These are phyloP conservation scores for Fremontodendron californicum DNA, from an alignment of 345 rosid species.

Conservation along the genomic window DNA sequence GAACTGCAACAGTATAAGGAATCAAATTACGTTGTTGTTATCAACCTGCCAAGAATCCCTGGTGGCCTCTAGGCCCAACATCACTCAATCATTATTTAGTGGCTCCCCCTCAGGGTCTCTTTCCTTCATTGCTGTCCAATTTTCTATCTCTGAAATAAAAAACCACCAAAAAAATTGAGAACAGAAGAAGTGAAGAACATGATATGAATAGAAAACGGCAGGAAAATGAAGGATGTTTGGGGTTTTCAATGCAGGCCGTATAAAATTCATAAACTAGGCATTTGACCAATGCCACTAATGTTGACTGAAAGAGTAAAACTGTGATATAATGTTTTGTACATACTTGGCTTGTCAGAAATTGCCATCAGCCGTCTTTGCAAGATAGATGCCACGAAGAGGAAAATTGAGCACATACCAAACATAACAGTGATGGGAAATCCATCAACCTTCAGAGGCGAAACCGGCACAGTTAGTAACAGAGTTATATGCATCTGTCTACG, in stretches of 20 bases:
- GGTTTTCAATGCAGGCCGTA: background rate
- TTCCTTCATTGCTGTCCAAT: constrained; percentile 50
- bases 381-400: constrained; percentile 83
- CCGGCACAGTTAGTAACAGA: constrained; percentile 5
- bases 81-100: constrained; percentile 52
- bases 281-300: background rate
- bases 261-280: background rate
- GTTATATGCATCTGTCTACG: background rate
- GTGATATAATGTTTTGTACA: constrained; percentile 19
- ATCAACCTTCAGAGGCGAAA: constrained; percentile 53
- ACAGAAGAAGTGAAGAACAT: background rate
- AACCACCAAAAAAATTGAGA: background rate
- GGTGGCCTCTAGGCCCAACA: background rate
- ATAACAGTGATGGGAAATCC: constrained; percentile 88
- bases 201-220: background rate
- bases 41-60: constrained; percentile 6
- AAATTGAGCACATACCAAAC: constrained; percentile 98
- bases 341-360: constrained; percentile 78
- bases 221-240: background rate
- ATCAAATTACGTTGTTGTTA: constrained; percentile 12
- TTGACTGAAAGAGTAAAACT: background rate
- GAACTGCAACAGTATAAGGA: constrained; percentile 13
- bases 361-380: constrained; percentile 80
- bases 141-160: constrained; percentile 53
- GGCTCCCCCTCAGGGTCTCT: constrained; percentile 71